Percentiles rank a stretch among this genome's conserved stretches.
Evolutionary conservation across 257 asterid species (phyloP).

Genomic region (Plectranthus barbatus): DNA sequence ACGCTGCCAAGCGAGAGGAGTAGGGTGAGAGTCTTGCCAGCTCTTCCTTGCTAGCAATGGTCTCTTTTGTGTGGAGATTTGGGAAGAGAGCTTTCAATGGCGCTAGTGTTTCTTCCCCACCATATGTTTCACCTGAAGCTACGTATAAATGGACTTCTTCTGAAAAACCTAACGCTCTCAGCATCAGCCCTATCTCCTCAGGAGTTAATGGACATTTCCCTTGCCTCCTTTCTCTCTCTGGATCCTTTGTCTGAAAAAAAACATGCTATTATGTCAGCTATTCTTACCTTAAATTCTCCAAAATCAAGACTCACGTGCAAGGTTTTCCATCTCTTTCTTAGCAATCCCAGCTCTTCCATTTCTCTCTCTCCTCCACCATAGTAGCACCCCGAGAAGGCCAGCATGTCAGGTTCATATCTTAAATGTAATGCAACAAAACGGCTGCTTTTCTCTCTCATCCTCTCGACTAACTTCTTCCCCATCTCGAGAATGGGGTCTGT

Average conservation of each 20-base stretch:
- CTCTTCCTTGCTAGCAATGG: slow-evolving; percentile 48
- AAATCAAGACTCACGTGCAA: slow-evolving; percentile 40
- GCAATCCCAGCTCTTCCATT: slow-evolving; percentile 33
- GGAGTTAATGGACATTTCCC: slow-evolving; percentile 67
- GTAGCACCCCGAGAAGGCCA: slow-evolving; percentile 71
- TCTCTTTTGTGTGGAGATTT: slow-evolving; percentile 51
- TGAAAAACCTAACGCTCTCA: slow-evolving; percentile 58
- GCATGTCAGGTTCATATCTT: slow-evolving; percentile 72
- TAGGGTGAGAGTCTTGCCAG: slow-evolving; percentile 36
- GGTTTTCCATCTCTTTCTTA: slow-evolving; percentile 59
- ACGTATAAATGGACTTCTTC: slow-evolving; percentile 55
- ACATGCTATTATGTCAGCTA: neutral
- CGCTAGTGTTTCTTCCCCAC: slow-evolving; percentile 53
- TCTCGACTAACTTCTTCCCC: slow-evolving; percentile 52
- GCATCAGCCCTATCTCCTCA: slow-evolving; percentile 64
- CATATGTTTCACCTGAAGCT: slow-evolving; percentile 61
- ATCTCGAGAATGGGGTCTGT: slow-evolving; percentile 51
- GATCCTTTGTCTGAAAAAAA: slow-evolving; percentile 35
- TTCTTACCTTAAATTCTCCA: neutral
- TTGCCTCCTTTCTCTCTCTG: slow-evolving; percentile 52
- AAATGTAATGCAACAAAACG: slow-evolving; percentile 61
- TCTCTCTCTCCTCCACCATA: slow-evolving; percentile 65
- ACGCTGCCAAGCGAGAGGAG: slow-evolving; percentile 71
- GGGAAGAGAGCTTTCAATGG: slow-evolving; percentile 66
- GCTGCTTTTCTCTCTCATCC: slow-evolving; percentile 51